Conservation (phyloP, 495 filamentous ascomycete species). For the Penicillium verhagenii region DNA sequence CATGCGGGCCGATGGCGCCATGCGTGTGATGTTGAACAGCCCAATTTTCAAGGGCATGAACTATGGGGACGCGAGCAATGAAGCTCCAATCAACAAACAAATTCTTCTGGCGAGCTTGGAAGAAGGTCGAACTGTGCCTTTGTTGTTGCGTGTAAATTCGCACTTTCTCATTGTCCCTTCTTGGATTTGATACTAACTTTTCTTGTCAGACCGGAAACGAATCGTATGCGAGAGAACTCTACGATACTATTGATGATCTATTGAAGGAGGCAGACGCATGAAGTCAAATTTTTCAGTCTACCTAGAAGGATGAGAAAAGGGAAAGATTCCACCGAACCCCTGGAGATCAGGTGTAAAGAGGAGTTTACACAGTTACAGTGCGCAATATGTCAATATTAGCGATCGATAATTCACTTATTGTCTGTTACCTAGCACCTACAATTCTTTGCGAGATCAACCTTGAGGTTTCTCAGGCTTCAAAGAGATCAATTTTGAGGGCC, state of each 20-base stretch:
- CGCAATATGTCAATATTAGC: slow-evolving; percentile 19
- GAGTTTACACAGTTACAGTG: slow-evolving; percentile 9
- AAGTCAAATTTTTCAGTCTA: not conserved
- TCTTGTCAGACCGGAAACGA: slow-evolving; percentile 41
- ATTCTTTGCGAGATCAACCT: not conserved
- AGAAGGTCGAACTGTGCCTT: slow-evolving; percentile 54
- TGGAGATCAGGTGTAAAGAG: slow-evolving; percentile 12
- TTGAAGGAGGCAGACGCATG: slow-evolving; percentile 1
- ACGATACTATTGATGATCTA: slow-evolving; percentile 35
- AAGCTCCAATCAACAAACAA: slow-evolving; percentile 51
- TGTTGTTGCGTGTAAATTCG: slow-evolving; percentile 69
- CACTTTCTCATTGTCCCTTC: not conserved
- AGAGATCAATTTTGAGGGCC: no score
- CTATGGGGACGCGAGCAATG: slow-evolving; percentile 57
- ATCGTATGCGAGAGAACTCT: slow-evolving; percentile 40
- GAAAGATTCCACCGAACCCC: slow-evolving; percentile 6
- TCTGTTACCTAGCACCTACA: not conserved
- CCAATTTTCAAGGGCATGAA: slow-evolving; percentile 70
- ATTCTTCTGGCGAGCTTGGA: slow-evolving; percentile 63
- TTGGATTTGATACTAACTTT: slow-evolving; percentile 11
- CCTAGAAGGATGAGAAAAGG: not conserved
- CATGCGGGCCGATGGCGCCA: slow-evolving; percentile 82
- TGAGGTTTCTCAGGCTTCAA: no score
- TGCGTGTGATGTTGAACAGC: slow-evolving; percentile 84
- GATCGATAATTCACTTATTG: slow-evolving; percentile 13